Evolutionary conservation across 2,329 filamentous ascomycete genomes (phyloP).

Genomic region (Colletotrichum truncatum): DNA sequence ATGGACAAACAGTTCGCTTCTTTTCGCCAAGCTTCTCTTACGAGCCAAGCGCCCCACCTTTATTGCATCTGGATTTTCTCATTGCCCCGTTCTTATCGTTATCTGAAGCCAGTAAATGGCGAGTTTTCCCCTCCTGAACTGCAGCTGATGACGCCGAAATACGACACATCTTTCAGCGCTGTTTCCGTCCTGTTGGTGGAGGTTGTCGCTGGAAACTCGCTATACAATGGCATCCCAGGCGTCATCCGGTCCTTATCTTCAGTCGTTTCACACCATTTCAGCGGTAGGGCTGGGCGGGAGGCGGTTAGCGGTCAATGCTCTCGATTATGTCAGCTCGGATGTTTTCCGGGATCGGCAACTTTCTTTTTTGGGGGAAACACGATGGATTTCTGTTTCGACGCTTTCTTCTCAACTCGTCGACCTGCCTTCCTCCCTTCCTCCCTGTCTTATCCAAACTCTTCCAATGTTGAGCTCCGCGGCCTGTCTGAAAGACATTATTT

Average conservation of each 20-base stretch:
- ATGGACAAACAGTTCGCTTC: slow-evolving; percentile 4
- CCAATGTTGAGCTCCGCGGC: not conserved
- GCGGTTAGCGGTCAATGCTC: not conserved
- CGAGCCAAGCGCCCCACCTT: slow-evolving; percentile 11
- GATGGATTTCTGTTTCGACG: not conserved
- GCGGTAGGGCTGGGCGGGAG: not conserved
- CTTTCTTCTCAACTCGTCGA: not conserved
- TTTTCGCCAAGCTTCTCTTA: slow-evolving; percentile 15
- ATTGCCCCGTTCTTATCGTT: not conserved
- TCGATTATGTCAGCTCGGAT: slow-evolving; percentile 16
- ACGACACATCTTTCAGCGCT: not conserved
- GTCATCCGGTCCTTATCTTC: not conserved
- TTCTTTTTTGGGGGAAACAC: not conserved
- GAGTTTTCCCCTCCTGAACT: not conserved
- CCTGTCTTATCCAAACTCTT: not conserved
- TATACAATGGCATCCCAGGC: not conserved
- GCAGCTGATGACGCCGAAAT: too few relatives aligned
- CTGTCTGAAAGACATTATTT: not conserved
- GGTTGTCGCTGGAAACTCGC: not conserved
- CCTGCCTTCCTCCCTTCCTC: too few relatives aligned
- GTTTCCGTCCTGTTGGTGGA: too few relatives aligned
- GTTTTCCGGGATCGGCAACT: not conserved
- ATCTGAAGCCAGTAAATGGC: not conserved
- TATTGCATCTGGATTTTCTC: slow-evolving; percentile 6
- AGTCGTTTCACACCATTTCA: not conserved